A percentile compares a stretch with the other conserved stretches of the same genome.
These are phyloP conservation scores for Sporisorium exsertum DNA, from an alignment of 1,284 basidiomycete species.

Conservation along the genomic window DNA sequence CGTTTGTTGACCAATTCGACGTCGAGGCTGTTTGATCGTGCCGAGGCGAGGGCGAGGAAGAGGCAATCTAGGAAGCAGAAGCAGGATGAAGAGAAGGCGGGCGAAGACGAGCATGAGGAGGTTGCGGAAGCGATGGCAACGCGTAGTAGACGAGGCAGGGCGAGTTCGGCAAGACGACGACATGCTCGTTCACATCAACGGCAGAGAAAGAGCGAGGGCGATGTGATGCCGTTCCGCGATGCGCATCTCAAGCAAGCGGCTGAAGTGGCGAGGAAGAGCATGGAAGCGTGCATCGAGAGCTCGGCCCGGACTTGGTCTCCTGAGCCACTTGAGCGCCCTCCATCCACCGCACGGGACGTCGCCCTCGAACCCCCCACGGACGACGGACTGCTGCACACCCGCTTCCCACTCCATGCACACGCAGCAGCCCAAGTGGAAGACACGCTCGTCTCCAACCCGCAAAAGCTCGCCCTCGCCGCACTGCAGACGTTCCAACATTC, in stretches of 20 bases:
- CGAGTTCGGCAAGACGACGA: neutral
- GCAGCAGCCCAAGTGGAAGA: conserved; percentile 30
- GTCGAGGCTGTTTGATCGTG: conserved; percentile 32
- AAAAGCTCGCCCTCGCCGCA: conserved; percentile 42
- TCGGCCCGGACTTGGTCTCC: conserved; percentile 4
- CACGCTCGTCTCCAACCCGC: conserved; percentile 30
- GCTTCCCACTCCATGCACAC: neutral
- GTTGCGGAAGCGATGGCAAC: neutral
- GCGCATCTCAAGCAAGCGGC: neutral
- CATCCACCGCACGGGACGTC: neutral
- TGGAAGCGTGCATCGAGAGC: conserved; percentile 24
- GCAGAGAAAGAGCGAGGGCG: conserved; percentile 26
- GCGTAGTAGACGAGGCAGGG: neutral
- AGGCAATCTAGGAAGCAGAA: conserved; percentile 9
- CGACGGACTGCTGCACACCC: neutral
- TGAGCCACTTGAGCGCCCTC: conserved; percentile 1
- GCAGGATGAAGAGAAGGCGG: neutral
- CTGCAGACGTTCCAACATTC: conserved; percentile 44
- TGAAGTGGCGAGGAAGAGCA: conserved; percentile 8
- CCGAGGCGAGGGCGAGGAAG: conserved; percentile 26
- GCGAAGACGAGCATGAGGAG: too few species aligned
- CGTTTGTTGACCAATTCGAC: conserved; percentile 28
- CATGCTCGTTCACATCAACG: conserved; percentile 3
- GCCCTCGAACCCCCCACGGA: neutral
- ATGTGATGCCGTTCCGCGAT: neutral